These are phyloP conservation scores for Saussurea involucrata DNA, from an alignment of 129 eudicot genomes.

Conservation along the genomic window DNA sequence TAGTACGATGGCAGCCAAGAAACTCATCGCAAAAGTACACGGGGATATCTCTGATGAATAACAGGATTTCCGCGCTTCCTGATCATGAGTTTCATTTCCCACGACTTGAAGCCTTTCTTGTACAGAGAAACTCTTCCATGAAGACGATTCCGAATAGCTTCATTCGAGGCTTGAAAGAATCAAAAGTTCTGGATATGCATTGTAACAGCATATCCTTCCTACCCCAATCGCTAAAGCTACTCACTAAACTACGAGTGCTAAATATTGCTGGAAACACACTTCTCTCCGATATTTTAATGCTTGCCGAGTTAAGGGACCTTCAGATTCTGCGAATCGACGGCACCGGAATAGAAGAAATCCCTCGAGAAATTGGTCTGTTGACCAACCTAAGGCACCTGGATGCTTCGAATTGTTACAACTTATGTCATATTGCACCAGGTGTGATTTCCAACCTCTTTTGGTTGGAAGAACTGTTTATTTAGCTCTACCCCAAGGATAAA, in stretches of 20 bases:
- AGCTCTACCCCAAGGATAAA: no score
- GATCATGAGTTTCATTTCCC: no score
- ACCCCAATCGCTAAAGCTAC: background rate
- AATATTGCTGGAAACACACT: background rate
- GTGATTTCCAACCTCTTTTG: background rate
- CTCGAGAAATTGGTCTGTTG: slow-evolving; percentile 5
- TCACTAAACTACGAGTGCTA: background rate
- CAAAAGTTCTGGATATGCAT: background rate
- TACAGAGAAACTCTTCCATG: background rate
- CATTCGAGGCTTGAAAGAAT: background rate
- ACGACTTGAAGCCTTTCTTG: background rate
- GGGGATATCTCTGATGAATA: background rate
- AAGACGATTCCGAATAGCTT: background rate
- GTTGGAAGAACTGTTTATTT: no score
- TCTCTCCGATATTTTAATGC: background rate
- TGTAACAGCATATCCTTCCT: background rate
- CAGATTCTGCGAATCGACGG: background rate
- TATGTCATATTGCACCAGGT: background rate
- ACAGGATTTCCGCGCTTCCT: background rate
- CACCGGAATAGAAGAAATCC: background rate
- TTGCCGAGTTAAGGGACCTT: background rate
- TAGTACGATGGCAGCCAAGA: no score
- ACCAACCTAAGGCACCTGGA: background rate
- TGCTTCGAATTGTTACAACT: background rate
- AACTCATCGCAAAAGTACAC: background rate